Base-by-base conservation (phyloP, 768 basidiomycete species). In the Pluteus cervinus region DNA sequence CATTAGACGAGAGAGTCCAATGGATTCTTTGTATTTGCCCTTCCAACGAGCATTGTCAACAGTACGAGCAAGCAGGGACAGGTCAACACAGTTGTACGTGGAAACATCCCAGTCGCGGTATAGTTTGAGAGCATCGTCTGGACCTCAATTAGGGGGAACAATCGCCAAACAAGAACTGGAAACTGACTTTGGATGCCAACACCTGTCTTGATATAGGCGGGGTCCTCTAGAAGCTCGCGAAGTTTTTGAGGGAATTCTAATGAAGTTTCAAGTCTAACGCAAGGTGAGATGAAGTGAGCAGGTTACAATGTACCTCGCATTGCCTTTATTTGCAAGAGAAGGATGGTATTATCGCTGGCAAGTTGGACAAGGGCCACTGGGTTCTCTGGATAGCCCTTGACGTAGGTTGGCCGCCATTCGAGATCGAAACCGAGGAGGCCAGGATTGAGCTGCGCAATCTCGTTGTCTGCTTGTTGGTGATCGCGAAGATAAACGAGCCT, bases 341-440 rank as follows among this genome's bases (percentile, higher is more conserved):
- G 56, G 16, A 86, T 72, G 9, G 55, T 62, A 3, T 74, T 53
- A 3, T 58, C 50, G 44, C 65, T 76, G 2, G 84, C 80, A 12
- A 89, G 69, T 52, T 90, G 86, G 3, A 89, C 67, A 16, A 89
- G 67, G 3, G 87, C 77, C 14, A 85, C 79, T 16, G 69, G 81
- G 50, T 88, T 83, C 55, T 79, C 72, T 18, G 58, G 49, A 17
- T 57, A 51, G 14, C 79, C 76, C 50, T 74, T 78, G 31, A 46
- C 44, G 47, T 59, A 77, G 14, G 50, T 74, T 0, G 87, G 87
- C 42, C 70, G 76, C 86, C 87, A 89, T 57, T 90, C 87, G 24
- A 86, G 63, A 51, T 90, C 87, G 45, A 89, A 78, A 18, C 87
- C 87, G 34, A 75, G 60, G 17, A 65, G 49, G 12, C 60, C 62